Evolutionary conservation across 257 asterid species (phyloP).

Genomic region (Datura wrightii): DNA sequence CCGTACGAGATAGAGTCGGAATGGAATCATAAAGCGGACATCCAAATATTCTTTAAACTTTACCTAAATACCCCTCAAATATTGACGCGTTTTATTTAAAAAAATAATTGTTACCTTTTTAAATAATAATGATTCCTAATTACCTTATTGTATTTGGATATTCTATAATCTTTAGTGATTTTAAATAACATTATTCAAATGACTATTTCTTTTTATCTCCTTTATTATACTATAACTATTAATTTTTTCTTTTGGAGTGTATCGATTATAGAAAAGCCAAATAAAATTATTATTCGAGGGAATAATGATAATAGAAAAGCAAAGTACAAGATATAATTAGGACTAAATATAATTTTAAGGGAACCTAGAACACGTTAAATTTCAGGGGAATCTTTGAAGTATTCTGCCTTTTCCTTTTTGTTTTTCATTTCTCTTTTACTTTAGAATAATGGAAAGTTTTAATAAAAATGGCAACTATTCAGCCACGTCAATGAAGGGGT

Average conservation of each 20-base stretch:
- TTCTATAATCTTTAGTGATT: too few relatives aligned
- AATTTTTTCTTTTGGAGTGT: too few relatives aligned
- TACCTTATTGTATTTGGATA: not conserved
- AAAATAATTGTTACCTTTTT: not conserved
- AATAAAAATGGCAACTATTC: not conserved
- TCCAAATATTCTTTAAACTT: not conserved
- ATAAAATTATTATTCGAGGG: not conserved
- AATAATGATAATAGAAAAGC: not conserved
- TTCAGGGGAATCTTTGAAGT: too few relatives aligned
- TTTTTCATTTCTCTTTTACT: not conserved
- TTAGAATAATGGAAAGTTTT: not conserved
- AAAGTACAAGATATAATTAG: not conserved
- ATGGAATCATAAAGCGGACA: not conserved
- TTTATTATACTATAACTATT: too few relatives aligned
- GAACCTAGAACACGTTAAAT: not conserved
- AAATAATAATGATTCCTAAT: not conserved
- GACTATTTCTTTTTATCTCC: too few relatives aligned
- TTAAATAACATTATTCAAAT: too few relatives aligned
- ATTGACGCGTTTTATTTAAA: not conserved
- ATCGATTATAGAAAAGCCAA: too few relatives aligned
- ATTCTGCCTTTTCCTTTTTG: not conserved
- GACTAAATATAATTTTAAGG: not conserved
- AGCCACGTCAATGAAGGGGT: conserved; percentile 1
- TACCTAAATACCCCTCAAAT: not conserved
- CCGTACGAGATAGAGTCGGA: conserved; percentile 20